phyloP scores from a whole-genome alignment of 2,329 filamentous ascomycete genomes.

The Gaeumannomyces tritici region DNA sequence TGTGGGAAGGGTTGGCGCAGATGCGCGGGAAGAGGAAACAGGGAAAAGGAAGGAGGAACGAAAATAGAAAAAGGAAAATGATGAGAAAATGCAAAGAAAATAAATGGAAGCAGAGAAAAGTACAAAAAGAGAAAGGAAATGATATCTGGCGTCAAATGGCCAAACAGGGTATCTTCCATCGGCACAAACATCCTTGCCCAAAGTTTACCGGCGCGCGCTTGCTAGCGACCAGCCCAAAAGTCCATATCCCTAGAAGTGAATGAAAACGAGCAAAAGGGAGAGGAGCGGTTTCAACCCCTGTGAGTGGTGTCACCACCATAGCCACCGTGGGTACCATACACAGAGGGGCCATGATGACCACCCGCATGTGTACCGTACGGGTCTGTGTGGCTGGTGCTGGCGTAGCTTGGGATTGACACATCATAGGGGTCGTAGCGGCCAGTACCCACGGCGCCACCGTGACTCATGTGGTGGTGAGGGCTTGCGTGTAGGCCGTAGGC shows the following conservation, averaged over 20 bases:
- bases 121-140: not conserved
- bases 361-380: not conserved
- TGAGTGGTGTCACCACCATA: constrained; percentile 1
- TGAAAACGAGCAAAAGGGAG: not conserved
- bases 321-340: not conserved
- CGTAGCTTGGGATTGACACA: not conserved
- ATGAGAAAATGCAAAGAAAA: not conserved
- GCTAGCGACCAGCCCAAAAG: not conserved
- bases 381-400: not conserved
- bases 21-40: not conserved
- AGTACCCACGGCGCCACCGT: not conserved
- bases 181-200: not conserved
- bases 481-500: constrained; percentile 13
- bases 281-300: not conserved
- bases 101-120: too few relatives aligned
- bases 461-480: constrained; percentile 8
- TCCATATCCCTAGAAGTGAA: not conserved
- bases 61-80: not conserved
- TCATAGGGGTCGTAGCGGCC: not conserved
- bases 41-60: not conserved
- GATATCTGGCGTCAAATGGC: not conserved
- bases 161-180: not conserved
- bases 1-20: not conserved
- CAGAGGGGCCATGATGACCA: not conserved
- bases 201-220: not conserved